Percentiles rank a stretch among this genome's conserved stretches.
These are phyloP conservation scores for Nemania diffusa DNA, from an alignment of 2,329 filamentous ascomycete genomes.

Conservation along the genomic window DNA sequence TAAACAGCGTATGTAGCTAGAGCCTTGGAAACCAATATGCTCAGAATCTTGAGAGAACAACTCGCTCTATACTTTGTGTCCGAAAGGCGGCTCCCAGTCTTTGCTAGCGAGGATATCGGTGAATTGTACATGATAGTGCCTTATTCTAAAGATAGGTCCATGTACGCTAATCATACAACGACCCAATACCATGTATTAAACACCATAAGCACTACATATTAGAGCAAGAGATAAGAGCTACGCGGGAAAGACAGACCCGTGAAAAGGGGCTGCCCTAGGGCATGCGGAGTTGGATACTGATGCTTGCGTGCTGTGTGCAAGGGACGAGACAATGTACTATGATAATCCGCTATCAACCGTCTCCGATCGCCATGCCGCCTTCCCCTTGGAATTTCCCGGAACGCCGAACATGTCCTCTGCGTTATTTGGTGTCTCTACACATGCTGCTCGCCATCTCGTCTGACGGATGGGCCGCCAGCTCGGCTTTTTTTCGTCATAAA, in stretches of 20 bases:
- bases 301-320: not conserved
- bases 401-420: slow-evolving; percentile 31
- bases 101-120: not conserved
- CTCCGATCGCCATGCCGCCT: slow-evolving; percentile 14
- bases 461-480: not conserved
- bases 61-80: not conserved
- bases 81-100: not conserved
- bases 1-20: too few relatives aligned
- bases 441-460: slow-evolving; percentile 5
- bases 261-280: not conserved
- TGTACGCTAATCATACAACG: not conserved
- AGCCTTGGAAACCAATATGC: too few relatives aligned
- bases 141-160: not conserved
- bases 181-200: not conserved
- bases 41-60: too few relatives aligned
- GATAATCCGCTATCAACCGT: slow-evolving; percentile 11
- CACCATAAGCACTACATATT: not conserved
- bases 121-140: not conserved
- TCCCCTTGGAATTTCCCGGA: slow-evolving; percentile 14
- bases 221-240: not conserved
- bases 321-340: not conserved
- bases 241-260: not conserved
- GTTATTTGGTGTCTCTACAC: slow-evolving; percentile 1
- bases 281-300: slow-evolving; percentile 1
- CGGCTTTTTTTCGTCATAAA: slow-evolving; percentile 1